Evolutionary conservation across 1,139 yeast genomes (phyloP), one percentile per base, ranked within the genome.

Genomic region (Hansenula lynferdii): DNA sequence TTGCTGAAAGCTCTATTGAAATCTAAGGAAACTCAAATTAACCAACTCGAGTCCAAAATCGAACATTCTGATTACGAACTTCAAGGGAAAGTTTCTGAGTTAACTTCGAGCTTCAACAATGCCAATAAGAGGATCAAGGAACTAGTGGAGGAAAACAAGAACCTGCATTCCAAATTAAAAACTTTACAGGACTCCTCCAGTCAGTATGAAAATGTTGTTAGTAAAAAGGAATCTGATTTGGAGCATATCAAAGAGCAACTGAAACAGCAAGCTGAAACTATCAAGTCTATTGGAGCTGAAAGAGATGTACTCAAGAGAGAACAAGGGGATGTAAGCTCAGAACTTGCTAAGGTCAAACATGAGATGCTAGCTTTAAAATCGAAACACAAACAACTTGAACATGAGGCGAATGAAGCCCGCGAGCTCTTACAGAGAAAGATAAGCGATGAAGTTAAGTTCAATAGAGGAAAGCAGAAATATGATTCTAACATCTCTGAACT

Each of bases 101-200:
- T 64, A 22, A 66, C 55, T 35, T 54, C 64, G 12, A 61, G 58
- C 29, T 61, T 60, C 42, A 61, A 54, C 36, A 47, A 54, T 19
- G 65, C 73, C 7, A 62, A 62, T 45, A 54, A 66, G 39, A 67
- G 70, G 36, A 54, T 74, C 34, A 65, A 69, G 42, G 65, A 68
- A 11, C 61, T 80, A 28, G 62, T 72, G 10, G 58, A 56, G 8
- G 85, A 77, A 48, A 80, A 79, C 50, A 60, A 62, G 17, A 65
- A 60, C 16, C 59, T 80, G 19, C 54, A 66, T 41, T 44, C 53
- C 32, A 62, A 70, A 56, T 43, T 72, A 32, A 53, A 61, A 35
- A 49, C 58, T 3, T 50, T 67, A 12, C 66, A 66, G 37, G 56
- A 56, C 20, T 64, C 70, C 2, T 60, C 69, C 9, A 45, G 58